phyloP scores from a whole-genome alignment of 257 asterid genomes.

The Solanum infundibuliforme region DNA sequence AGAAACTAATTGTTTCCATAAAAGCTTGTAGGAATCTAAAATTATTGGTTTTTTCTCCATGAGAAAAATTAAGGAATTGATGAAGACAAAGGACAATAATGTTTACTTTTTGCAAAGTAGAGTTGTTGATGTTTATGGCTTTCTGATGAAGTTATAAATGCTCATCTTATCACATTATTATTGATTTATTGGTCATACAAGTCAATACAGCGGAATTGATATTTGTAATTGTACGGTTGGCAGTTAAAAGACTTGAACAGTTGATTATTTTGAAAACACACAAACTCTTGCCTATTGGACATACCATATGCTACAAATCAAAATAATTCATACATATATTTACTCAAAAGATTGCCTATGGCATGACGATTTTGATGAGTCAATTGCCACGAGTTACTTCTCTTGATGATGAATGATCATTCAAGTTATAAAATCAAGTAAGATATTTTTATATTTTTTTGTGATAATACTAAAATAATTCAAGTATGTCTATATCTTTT shows the following conservation, averaged over 20 bases:
- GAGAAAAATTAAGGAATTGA: background rate
- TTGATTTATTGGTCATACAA: background rate
- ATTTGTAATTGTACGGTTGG: background rate
- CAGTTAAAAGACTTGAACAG: background rate
- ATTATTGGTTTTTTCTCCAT: background rate
- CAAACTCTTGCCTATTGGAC: background rate
- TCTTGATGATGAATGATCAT: background rate
- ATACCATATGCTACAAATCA: background rate
- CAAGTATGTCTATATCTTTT: background rate
- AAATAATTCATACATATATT: background rate
- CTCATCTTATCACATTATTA: background rate
- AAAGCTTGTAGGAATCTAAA: slow-evolving; percentile 1
- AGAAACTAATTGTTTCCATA: slow-evolving; percentile 7
- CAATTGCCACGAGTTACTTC: background rate
- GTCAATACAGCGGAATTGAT: background rate
- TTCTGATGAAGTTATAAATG: background rate
- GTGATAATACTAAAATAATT: background rate
- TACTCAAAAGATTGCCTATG: background rate
- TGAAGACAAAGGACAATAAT: background rate
- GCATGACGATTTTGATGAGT: background rate
- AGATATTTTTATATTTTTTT: background rate
- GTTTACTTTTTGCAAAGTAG: background rate
- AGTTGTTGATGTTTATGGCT: background rate
- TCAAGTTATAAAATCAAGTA: background rate
- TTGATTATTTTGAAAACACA: background rate